Conservation (phyloP, 106 monocot species). For the Apostasia shenzhenica region DNA sequence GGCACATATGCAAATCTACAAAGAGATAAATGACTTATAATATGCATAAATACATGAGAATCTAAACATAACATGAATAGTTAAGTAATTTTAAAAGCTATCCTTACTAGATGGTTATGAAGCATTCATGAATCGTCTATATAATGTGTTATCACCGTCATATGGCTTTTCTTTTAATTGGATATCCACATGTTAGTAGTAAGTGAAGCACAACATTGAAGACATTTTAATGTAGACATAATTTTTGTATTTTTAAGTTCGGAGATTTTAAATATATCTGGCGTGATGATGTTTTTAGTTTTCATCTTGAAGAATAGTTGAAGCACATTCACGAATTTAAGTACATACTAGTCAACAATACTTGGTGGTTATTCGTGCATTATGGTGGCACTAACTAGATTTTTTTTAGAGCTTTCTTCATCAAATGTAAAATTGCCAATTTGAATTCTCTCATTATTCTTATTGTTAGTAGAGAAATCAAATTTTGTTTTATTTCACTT, state of each 20-base stretch:
- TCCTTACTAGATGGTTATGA: conserved; percentile 31
- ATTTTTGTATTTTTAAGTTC: conserved; percentile 23
- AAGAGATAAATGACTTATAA: too few species aligned
- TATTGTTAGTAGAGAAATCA: too few species aligned
- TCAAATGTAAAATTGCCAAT: conserved; percentile 16
- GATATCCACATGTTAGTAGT: conserved; percentile 37
- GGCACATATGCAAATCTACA: too few species aligned
- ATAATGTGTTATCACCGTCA: conserved; percentile 57
- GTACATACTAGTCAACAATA: too few species aligned
- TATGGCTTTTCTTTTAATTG: conserved; percentile 20
- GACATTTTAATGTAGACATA: conserved; percentile 2
- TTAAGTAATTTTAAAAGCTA: conserved; percentile 25
- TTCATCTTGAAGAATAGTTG: conserved; percentile 59
- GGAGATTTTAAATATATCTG: conserved; percentile 54
- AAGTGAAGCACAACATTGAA: conserved; percentile 38
- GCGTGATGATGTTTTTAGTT: conserved; percentile 29
- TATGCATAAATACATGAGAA: too few species aligned
- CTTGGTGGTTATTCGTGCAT: conserved; percentile 60
- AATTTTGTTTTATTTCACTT: too few species aligned
- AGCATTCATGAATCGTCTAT: conserved; percentile 63
- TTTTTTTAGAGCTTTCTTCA: conserved; percentile 45
- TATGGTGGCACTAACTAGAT: conserved; percentile 59
- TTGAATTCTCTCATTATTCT: too few species aligned
- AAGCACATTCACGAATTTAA: conserved; percentile 10
- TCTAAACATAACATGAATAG: too few species aligned